Percentiles rank a stretch among this genome's conserved stretches.
Evolutionary conservation across 805 yeast species (phyloP).

Genomic region (Candida incommunis): DNA sequence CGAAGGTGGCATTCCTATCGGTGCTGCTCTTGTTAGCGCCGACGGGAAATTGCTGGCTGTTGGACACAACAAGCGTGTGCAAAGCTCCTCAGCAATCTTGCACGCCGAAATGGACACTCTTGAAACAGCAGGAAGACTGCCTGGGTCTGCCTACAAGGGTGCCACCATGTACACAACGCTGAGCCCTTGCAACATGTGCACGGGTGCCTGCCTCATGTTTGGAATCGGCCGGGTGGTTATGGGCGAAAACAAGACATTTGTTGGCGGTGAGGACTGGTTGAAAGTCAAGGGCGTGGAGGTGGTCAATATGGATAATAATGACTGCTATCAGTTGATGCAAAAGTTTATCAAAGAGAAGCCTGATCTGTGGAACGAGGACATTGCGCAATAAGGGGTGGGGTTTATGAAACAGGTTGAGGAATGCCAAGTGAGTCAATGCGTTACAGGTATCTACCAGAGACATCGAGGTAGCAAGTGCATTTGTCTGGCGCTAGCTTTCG

Average conservation of each 20-base stretch:
- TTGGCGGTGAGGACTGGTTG: constrained; percentile 74
- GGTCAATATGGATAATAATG: constrained; percentile 18
- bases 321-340: constrained; percentile 48
- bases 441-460: too few species aligned
- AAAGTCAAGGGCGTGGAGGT: constrained; percentile 43
- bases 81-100: constrained; percentile 65
- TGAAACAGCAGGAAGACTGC: constrained; percentile 82
- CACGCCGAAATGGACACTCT: constrained; percentile 89
- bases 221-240: constrained; percentile 77
- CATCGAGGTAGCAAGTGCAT: too few species aligned
- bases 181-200: constrained; percentile 91
- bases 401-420: too few species aligned
- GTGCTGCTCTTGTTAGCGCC: constrained; percentile 57
- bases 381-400: constrained; percentile 15
- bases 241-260: constrained; percentile 75
- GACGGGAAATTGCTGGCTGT: constrained; percentile 74
- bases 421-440: too few species aligned
- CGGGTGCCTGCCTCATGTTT: constrained; percentile 83
- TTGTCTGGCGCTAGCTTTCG: too few species aligned
- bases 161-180: constrained; percentile 88
- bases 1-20: constrained; percentile 90
- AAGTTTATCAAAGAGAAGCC: constrained; percentile 51
- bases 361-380: constrained; percentile 25
- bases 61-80: constrained; percentile 87
- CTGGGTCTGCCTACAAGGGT: constrained; percentile 62